Evolutionary conservation across 73 alveolate species (phyloP).

Genomic region (Paramecium biaurelia): DNA sequence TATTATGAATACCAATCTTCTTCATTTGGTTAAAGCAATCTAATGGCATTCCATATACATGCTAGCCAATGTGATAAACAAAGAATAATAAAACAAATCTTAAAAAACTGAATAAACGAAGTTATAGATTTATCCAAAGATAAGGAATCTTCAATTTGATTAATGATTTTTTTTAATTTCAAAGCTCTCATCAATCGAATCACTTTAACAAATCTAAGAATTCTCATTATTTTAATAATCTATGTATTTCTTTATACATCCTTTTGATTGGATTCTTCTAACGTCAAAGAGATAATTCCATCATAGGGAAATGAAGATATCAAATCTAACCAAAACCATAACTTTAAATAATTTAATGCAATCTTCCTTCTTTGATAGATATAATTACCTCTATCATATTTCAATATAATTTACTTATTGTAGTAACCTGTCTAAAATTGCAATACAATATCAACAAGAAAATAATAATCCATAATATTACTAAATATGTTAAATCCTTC

Average conservation of each 20-base stretch:
- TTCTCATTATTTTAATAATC: not conserved
- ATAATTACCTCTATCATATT: slow-evolving; percentile 12
- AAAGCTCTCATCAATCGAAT: slow-evolving; percentile 14
- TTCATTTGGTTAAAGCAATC: not conserved
- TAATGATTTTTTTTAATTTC: not conserved
- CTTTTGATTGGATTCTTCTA: not conserved
- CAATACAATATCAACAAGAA: slow-evolving; percentile 12
- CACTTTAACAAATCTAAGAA: not conserved
- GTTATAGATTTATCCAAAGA: slow-evolving; percentile 4
- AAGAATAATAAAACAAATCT: not conserved
- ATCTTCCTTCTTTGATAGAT: not conserved
- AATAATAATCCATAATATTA: slow-evolving; percentile 17
- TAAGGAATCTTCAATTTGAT: slow-evolving; percentile 13
- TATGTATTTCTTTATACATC: not conserved
- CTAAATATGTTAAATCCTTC: not conserved
- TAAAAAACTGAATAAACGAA: not conserved
- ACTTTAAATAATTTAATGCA: not conserved
- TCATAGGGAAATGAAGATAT: slow-evolving; percentile 27
- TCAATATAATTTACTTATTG: not conserved
- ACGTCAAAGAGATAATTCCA: not conserved
- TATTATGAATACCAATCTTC: not conserved
- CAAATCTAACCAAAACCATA: slow-evolving; percentile 39
- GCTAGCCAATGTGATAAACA: slow-evolving; percentile 43
- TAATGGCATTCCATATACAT: slow-evolving; percentile 26
- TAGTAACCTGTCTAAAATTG: slow-evolving; percentile 32